Conservation (phyloP, 2,329 filamentous ascomycete species). For the Fusarium camptoceras region DNA sequence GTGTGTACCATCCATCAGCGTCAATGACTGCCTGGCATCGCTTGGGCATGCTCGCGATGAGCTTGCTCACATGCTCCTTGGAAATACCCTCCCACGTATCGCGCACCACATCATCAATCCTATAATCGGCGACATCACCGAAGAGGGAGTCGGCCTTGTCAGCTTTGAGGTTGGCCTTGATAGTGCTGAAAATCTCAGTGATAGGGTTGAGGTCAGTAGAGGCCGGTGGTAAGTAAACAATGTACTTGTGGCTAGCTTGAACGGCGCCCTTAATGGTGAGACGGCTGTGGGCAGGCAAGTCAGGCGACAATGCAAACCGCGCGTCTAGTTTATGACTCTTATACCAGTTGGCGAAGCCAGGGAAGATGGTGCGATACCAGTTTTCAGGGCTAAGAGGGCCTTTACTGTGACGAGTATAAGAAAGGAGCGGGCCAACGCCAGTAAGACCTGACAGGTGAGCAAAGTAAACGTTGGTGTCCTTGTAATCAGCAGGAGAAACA, state of each 20-base stretch:
- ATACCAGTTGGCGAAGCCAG: slow-evolving; percentile 4
- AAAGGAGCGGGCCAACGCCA: slow-evolving; percentile 17
- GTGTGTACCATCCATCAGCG: slow-evolving; percentile 28
- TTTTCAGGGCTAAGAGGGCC: slow-evolving; percentile 2
- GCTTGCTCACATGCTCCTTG: background rate
- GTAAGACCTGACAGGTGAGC: slow-evolving; percentile 21
- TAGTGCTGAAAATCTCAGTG: slow-evolving; percentile 4
- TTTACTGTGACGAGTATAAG: slow-evolving; percentile 1
- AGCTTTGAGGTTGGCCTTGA: slow-evolving; percentile 8
- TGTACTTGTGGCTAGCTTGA: background rate
- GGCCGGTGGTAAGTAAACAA: slow-evolving; percentile 17
- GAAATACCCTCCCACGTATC: slow-evolving; percentile 17
- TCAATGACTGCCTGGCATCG: slow-evolving; percentile 35
- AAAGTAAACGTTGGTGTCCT: slow-evolving; percentile 2
- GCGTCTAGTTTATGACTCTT: background rate
- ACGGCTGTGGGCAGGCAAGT: background rate
- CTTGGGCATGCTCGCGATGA: slow-evolving; percentile 21
- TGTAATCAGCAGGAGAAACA: background rate
- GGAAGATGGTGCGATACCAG: slow-evolving; percentile 10
- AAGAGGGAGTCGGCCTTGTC: slow-evolving; percentile 2
- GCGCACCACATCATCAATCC: background rate
- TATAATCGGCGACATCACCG: background rate
- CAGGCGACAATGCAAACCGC: slow-evolving; percentile 11
- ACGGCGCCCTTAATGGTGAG: slow-evolving; percentile 9
- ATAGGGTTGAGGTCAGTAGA: slow-evolving; percentile 34